Base-by-base conservation (phyloP, 768 basidiomycete genomes). In the Cystobasidium tubakii region DNA sequence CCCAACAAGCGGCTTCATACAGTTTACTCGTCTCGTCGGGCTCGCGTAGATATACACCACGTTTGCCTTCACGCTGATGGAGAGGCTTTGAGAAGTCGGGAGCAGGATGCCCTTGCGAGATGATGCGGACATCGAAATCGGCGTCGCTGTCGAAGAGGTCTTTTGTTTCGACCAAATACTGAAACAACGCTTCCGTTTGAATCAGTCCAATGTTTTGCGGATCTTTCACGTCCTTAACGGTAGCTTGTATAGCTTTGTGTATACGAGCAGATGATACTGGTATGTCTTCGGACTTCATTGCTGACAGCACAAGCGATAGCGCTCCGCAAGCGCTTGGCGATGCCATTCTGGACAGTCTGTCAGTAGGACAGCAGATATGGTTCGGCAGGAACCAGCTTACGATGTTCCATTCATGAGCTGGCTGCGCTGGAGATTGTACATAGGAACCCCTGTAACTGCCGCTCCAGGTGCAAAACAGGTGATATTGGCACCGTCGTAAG, bases 21-120 rank as follows among this genome's bases (percentile, higher is more conserved):
- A 75, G 13, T 3, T 62, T 19, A 17, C 55, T 29, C 13, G 70
- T 72, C 23, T 71, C 57, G 9, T 63, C 46, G 1, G 53, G 34
- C 2, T 73, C 74, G 23, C 74, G 74, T 1, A 75, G 74, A 29
- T 75, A 75, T 23, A 75, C 74, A 9, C 74, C 74, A 21, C 70
- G 54, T 13, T 44, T 23, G 42, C 70, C 74, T 46, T 63, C 44
- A 1, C 50, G 29, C 46, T 69, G 23, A 17, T 34, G 33, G 6
- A 69, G 9, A 4, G 66, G 39, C 34, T 60, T 57, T 19, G n/a
- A 25, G 66, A 46, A 57, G 31, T 72, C 54, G 4, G 69, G 69
- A 12, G 55, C 25, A 4, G 69, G 69, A 7, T 42, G 70, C 25
- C 74, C 74, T 15, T 57, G 60, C 23, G 54, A 57, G 12, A 54